Evolutionary conservation across 169 alveolate genomes (phyloP).

Genomic region (Eimeria necatrix): DNA sequence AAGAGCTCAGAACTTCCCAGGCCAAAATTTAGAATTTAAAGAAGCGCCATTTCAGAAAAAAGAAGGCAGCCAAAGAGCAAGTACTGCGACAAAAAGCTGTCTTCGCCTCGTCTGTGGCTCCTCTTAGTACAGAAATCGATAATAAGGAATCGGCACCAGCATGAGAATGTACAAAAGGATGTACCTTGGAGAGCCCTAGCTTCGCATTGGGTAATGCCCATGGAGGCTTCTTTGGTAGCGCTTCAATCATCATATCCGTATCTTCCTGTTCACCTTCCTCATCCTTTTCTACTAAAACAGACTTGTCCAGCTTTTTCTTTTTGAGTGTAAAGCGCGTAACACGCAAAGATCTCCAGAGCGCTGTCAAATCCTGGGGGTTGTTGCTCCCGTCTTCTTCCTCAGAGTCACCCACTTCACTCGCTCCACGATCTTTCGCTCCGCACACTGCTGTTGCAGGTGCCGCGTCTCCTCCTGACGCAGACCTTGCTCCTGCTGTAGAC

Average conservation of each 20-base stretch:
- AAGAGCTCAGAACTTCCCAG: too few species aligned
- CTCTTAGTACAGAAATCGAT: too few species aligned
- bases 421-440: conserved; percentile 14
- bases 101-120: too few species aligned
- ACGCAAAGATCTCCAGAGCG: conserved; percentile 37
- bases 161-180: background rate
- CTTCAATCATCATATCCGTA: conserved; percentile 13
- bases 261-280: conserved; percentile 40
- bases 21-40: too few species aligned
- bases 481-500: background rate
- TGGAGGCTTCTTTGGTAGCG: conserved; percentile 5
- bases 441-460: background rate
- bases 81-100: too few species aligned
- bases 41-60: too few species aligned
- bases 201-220: conserved; percentile 65
- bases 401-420: background rate
- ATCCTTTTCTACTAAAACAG: background rate
- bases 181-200: conserved; percentile 2
- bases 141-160: background rate
- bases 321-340: conserved; percentile 26
- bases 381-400: conserved; percentile 41
- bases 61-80: too few species aligned
- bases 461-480: background rate
- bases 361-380: conserved; percentile 26
- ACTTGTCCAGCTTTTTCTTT: background rate